Evolutionary conservation across 192 early-diverging fungal genomes (phyloP), one percentile per base, ranked within the genome.

Genomic region (Obelidium mucronatum): DNA sequence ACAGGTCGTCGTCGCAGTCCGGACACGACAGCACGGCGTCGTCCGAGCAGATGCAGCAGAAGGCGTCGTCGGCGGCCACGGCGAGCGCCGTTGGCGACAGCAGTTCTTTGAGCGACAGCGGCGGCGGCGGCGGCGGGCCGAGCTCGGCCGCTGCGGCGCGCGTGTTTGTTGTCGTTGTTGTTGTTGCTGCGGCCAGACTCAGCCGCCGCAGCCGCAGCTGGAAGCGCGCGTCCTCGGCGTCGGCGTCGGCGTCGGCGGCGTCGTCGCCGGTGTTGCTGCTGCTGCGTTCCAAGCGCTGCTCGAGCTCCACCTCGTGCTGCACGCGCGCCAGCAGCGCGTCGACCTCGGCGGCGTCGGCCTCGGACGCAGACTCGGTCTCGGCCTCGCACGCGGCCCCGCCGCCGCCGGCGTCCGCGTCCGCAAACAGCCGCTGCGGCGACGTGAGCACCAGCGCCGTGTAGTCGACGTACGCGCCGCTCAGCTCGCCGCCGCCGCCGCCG

Each of bases 1-100:
- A 91, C 42, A 83, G 40, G 59, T 90, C 90, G 72, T 89, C 81
- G 28, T 91, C 90, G 70, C 90, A 91, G 22, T 85, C 86, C 35
- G 73, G 67, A 79, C 90, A 91, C n/a, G 64, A 71, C 64, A 89
- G 75, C 4, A 80, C 84, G 1, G 86, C 88, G 66, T 91, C 90
- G 15, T 91, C 88, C 63, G 87, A 89, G 74, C 90, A 91, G 15
- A 91, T 81, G 55, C 90, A 85, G 63, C 84, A 86, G 37, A 66
- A 62, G 31, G 52, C 61, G 42, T 59, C 61, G 36, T 56, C 74
- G 11, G 24, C 11, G 19, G 31, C 3, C 3, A 62, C 22, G 19
- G 35, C 3, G 6, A 73, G n/a, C 0, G 40, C 19, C 13, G 55
- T 28, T 30, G 61, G 40, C 0, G 8, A 26, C 3, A 67, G 64